phyloP scores from a whole-genome alignment of 78 protist genomes.

The Emiliania huxleyi region DNA sequence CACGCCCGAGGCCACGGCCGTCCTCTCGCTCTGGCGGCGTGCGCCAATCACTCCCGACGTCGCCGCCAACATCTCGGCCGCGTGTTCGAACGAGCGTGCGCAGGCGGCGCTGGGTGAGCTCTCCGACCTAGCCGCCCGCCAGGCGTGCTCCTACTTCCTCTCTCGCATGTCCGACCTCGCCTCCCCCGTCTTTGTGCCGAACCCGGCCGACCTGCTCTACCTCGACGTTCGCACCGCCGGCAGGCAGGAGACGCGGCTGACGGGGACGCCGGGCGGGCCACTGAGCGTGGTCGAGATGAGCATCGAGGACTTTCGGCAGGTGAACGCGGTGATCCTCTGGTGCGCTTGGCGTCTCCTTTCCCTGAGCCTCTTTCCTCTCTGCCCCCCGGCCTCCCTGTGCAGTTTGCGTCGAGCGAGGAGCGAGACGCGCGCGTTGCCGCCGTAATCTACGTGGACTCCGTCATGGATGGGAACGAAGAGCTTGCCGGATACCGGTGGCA shows the following conservation, averaged over 20 bases:
- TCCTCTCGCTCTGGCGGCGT: background rate
- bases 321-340: too few relatives aligned
- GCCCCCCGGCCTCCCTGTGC: too few relatives aligned
- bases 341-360: too few relatives aligned
- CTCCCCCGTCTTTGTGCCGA: background rate
- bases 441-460: too few relatives aligned
- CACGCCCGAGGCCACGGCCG: background rate
- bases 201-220: background rate
- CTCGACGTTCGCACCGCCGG: background rate
- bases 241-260: background rate
- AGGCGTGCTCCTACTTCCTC: background rate
- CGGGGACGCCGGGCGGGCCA: background rate
- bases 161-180: background rate
- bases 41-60: background rate
- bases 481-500: too few relatives aligned
- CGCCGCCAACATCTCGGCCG: background rate
- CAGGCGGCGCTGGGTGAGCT: background rate
- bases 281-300: background rate
- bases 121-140: background rate
- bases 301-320: background rate
- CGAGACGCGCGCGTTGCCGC: too few relatives aligned
- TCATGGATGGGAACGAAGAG: too few relatives aligned
- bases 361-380: too few relatives aligned
- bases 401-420: too few relatives aligned
- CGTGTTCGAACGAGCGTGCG: background rate